Conservation (phyloP, 805 yeast genomes). For the Hanseniaspora osmophila region DNA sequence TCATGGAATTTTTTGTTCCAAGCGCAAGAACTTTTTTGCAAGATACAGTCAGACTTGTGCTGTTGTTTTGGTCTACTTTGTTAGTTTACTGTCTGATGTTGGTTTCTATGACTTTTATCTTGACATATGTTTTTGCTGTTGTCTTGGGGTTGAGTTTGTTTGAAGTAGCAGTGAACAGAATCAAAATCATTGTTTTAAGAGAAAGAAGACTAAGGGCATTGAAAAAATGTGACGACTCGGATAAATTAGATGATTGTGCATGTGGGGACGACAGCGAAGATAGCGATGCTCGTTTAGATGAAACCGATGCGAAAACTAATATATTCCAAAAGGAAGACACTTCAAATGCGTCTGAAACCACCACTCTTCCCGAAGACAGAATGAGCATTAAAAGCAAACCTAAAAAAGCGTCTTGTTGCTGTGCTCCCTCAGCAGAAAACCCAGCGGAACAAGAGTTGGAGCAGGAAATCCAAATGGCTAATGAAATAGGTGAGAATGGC, state of each 20-base stretch:
- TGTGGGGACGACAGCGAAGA: background rate
- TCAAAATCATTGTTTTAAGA: conserved; percentile 19
- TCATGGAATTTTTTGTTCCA: conserved; percentile 14
- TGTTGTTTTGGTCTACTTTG: conserved; percentile 50
- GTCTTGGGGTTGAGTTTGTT: conserved; percentile 57
- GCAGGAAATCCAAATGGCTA: background rate
- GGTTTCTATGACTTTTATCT: conserved; percentile 59
- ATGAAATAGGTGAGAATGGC: background rate
- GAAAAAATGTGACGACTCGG: conserved; percentile 12
- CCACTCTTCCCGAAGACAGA: background rate
- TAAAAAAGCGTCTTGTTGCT: background rate
- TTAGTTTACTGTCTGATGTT: conserved; percentile 63
- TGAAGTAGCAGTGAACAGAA: conserved; percentile 53
- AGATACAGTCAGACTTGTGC: conserved; percentile 40
- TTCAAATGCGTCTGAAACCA: background rate
- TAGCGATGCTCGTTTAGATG: background rate
- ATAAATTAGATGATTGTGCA: background rate
- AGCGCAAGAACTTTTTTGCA: conserved; percentile 12
- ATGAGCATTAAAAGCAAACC: background rate
- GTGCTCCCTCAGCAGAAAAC: background rate
- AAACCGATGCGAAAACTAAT: background rate
- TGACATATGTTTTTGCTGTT: conserved; percentile 60
- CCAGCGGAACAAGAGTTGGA: background rate
- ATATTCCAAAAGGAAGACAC: background rate
- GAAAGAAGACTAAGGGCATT: conserved; percentile 20